Base-by-base conservation (phyloP, 1,284 basidiomycete species). In the Ustilago xerochloae region DNA sequence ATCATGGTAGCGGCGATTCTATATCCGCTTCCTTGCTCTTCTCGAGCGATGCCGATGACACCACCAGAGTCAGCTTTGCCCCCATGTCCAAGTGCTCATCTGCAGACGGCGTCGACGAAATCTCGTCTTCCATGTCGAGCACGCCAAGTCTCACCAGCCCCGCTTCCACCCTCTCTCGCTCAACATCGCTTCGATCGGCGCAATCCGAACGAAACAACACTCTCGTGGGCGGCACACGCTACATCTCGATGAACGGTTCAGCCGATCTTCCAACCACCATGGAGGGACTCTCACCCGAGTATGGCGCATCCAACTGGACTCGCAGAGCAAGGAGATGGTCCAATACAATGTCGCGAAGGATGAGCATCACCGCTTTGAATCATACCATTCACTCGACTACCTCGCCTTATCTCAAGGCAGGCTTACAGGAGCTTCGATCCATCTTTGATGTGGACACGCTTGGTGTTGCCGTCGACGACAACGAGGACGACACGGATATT, bases 381-480 rank as follows among this genome's bases (percentile, higher is more conserved):
- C 58, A 68, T 10, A 68, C 70, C 28, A 33, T 74, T 5, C 69
- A 69, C 7, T 74, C 71, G 33, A 68, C 71, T 2, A 65, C 77
- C 3, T 62, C 75, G 28, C 77, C 77, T 6, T 77, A 70, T 30
- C 66, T 79, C 46, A 68, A 69, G 29, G 77, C 77, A 9, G 77
- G 77, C 13, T 56, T 79, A n/a, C 71, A 79, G 51, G 77, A 79
- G 39, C 57, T 79, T 32, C 50, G 75, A 26, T 74, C 70, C 52
- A 79, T 79, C 48, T 79, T 79, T 65, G 77, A 79, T 41, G 77
- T 79, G 26, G 77, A 79, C 36, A 63, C 71, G 4, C 57, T 74
- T 12, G 64, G 70, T 20, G 41, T 26, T 13, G 58, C 51, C 3
- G 51, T 52, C 32, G 59, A 66, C n/a, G 63, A 52, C 32, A 26